phyloP scores from a whole-genome alignment of 306 rosid genomes.

The Rubus idaeus region DNA sequence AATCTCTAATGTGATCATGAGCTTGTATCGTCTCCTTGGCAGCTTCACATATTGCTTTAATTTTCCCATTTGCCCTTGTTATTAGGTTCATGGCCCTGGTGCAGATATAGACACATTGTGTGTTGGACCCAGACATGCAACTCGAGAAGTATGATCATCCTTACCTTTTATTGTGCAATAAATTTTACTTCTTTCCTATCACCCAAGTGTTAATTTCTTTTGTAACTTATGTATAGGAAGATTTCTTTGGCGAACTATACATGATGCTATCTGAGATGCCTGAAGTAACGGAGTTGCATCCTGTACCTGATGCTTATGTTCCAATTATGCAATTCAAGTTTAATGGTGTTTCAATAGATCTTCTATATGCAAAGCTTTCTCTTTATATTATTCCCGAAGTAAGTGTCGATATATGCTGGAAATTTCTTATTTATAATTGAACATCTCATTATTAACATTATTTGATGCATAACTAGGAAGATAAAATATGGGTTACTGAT shows the following conservation, averaged over 20 bases:
- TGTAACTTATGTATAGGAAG: constrained; percentile 57
- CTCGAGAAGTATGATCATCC: constrained; percentile 67
- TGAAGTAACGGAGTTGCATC: constrained; percentile 88
- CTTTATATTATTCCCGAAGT: constrained; percentile 95
- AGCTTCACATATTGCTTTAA: background rate
- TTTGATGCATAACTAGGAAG: background rate
- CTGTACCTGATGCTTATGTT: constrained; percentile 96
- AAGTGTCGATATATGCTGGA: constrained; percentile 34
- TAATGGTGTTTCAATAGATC: constrained; percentile 82
- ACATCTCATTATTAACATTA: background rate
- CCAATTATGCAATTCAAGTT: constrained; percentile 85
- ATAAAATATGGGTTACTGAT: background rate
- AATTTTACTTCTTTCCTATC: constrained; percentile 8
- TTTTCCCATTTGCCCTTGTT: constrained; percentile 15
- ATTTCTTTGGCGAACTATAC: constrained; percentile 85
- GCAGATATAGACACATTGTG: constrained; percentile 97
- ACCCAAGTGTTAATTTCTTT: constrained; percentile 25
- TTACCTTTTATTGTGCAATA: constrained; percentile 19
- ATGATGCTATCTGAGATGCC: constrained; percentile 83
- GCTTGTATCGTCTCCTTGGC: background rate
- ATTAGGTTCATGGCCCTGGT: constrained; percentile 97
- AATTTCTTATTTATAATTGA: background rate
- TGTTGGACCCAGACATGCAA: constrained; percentile 95
- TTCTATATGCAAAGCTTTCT: constrained; percentile 85
- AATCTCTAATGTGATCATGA: background rate